These are phyloP conservation scores for Talinum fruticosum DNA, from an alignment of 148 eudicot species.

Conservation along the genomic window DNA sequence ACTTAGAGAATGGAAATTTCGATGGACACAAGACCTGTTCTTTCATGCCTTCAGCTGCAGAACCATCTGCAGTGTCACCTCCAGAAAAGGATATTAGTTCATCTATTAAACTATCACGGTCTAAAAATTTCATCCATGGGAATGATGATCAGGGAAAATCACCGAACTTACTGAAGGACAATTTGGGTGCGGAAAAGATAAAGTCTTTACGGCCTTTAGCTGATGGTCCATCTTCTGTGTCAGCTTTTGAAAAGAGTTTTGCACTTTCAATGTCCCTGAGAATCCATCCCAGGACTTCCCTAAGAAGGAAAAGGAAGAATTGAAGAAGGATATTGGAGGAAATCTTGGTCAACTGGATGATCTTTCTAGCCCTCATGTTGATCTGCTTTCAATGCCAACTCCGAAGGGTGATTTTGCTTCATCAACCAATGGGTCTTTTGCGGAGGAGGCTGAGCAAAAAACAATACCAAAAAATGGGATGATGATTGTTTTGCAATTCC, in stretches of 20 bases:
- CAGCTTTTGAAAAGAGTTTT: neutral
- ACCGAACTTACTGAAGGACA: slow-evolving; percentile 1
- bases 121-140: neutral
- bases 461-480: slow-evolving; percentile 28
- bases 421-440: neutral
- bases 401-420: slow-evolving; percentile 7
- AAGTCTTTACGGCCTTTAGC: neutral
- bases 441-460: slow-evolving; percentile 18
- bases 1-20: slow-evolving; percentile 3
- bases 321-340: neutral
- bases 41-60: slow-evolving; percentile 4
- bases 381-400: slow-evolving; percentile 6
- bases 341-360: slow-evolving; percentile 1
- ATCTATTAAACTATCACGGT: neutral
- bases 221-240: slow-evolving; percentile 5
- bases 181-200: neutral
- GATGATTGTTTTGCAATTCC: slow-evolving; percentile 34
- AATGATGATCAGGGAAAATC: neutral
- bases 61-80: neutral
- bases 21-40: neutral
- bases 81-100: neutral
- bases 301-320: slow-evolving; percentile 11
- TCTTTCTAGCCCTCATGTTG: neutral
- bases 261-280: neutral
- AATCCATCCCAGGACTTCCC: neutral